Conservation (phyloP, 306 rosid species). For the Nissolia schottii region DNA sequence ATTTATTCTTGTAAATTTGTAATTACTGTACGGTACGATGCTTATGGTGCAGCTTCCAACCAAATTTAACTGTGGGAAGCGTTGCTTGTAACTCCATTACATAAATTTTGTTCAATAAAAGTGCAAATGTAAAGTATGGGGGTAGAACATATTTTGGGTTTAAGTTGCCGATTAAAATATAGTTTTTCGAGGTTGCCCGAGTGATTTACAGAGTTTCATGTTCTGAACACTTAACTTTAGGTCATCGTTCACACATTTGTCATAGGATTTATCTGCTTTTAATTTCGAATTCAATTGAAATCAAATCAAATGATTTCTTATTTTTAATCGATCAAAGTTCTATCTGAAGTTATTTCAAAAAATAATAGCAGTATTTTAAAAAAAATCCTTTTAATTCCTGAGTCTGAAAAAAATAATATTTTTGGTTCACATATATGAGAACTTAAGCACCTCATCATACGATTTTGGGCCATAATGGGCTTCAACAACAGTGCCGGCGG, state of each 20-base stretch:
- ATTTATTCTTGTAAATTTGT: slow-evolving; percentile 12
- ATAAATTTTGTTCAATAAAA: slow-evolving; percentile 18
- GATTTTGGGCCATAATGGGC: too few relatives aligned
- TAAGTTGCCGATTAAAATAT: background rate
- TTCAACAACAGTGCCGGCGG: too few relatives aligned
- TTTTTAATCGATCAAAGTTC: too few relatives aligned
- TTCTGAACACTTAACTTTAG: background rate
- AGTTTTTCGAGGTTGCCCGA: background rate
- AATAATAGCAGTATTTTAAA: too few relatives aligned
- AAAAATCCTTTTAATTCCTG: too few relatives aligned
- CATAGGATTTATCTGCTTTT: too few relatives aligned
- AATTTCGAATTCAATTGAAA: too few relatives aligned
- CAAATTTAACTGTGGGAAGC: slow-evolving; percentile 15
- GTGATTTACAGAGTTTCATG: background rate
- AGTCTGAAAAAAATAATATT: too few relatives aligned
- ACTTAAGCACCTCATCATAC: too few relatives aligned
- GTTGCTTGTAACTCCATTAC: slow-evolving; percentile 13
- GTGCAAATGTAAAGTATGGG: slow-evolving; percentile 21
- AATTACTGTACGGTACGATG: slow-evolving; percentile 12
- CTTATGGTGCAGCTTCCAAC: slow-evolving; percentile 21
- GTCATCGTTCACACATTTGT: background rate
- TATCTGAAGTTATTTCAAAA: too few relatives aligned
- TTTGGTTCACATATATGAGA: too few relatives aligned
- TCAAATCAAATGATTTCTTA: too few relatives aligned
- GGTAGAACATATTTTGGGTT: slow-evolving; percentile 7